These are phyloP conservation scores for Wallacemonas sp. DNA, from an alignment of 208 protist genomes.

Conservation along the genomic window DNA sequence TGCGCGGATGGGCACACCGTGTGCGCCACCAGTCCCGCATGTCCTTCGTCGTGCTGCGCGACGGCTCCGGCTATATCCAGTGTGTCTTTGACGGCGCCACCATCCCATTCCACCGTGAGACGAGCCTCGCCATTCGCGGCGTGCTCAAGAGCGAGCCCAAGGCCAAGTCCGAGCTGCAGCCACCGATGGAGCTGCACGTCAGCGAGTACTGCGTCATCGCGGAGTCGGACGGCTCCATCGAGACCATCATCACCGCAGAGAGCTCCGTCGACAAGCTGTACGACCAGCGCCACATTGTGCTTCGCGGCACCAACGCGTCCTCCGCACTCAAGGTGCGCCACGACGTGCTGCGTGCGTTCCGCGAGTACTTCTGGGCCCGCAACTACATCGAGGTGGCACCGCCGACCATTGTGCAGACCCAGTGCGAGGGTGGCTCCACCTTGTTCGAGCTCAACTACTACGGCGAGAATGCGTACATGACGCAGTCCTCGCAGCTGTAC, in stretches of 20 bases:
- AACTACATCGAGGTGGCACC: constrained; percentile 96
- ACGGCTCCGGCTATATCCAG: constrained; percentile 96
- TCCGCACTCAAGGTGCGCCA: constrained; percentile 92
- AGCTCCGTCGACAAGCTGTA: constrained; percentile 92
- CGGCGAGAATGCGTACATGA: constrained; percentile 97
- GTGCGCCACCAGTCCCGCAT: constrained; percentile 94
- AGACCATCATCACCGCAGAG: constrained; percentile 92
- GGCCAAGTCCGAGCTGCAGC: constrained; percentile 77
- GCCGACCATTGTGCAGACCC: constrained; percentile 98
- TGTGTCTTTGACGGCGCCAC: constrained; percentile 90
- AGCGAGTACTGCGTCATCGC: constrained; percentile 89
- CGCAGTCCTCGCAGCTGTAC: constrained; percentile 99
- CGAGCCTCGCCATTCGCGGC: constrained; percentile 82
- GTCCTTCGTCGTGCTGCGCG: constrained; percentile 96
- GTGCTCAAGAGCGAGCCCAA: constrained; percentile 76
- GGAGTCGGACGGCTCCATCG: constrained; percentile 76
- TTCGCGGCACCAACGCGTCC: constrained; percentile 91
- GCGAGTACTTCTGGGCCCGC: constrained; percentile 94
- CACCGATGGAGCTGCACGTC: constrained; percentile 85
- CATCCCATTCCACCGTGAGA: constrained; percentile 85
- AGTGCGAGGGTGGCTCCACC: constrained; percentile 98
- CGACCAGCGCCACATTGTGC: constrained; percentile 95
- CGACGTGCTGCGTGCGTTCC: constrained; percentile 90
- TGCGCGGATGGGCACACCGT: constrained; percentile 96
- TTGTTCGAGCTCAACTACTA: constrained; percentile 99